A percentile compares a stretch with the other conserved stretches of the same genome.
Evolutionary conservation across 768 basidiomycete genomes (phyloP).

Genomic region (Tylopilus felleus): DNA sequence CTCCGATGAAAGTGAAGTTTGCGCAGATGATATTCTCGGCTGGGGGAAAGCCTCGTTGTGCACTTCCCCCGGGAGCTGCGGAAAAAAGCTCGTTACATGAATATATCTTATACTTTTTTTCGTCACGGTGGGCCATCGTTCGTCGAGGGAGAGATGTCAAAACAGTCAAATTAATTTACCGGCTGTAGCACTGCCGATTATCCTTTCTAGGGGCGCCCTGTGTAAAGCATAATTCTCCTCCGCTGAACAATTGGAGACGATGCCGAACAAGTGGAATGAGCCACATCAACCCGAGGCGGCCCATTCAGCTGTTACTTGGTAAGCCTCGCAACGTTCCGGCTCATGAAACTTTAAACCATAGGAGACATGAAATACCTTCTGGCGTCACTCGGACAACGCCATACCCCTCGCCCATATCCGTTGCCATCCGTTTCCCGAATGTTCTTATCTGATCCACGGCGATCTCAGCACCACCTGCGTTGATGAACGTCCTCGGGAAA

Average conservation of each 20-base stretch:
- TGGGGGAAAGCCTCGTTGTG: constrained; percentile 12
- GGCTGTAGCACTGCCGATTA: constrained; percentile 16
- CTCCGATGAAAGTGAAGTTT: constrained; percentile 12
- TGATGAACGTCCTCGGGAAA: constrained; percentile 34
- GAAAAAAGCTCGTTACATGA: constrained; percentile 5
- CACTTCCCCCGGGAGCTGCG: not conserved
- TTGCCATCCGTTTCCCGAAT: constrained; percentile 21
- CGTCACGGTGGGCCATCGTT: not conserved
- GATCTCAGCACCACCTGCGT: constrained; percentile 30
- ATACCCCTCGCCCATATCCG: constrained; percentile 32
- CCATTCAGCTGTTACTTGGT: constrained; percentile 47
- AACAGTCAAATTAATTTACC: constrained; percentile 10
- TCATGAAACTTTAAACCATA: constrained; percentile 49
- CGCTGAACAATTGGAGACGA: constrained; percentile 5
- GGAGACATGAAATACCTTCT: constrained; percentile 39
- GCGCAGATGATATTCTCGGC: constrained; percentile 3
- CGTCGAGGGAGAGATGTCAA: constrained; percentile 13
- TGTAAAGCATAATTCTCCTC: constrained; percentile 8
- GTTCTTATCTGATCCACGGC: constrained; percentile 36
- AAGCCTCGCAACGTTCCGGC: constrained; percentile 46
- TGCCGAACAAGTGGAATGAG: constrained; percentile 21
- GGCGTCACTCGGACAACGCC: constrained; percentile 16
- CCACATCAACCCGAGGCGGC: constrained; percentile 25
- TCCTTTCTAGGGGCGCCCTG: constrained; percentile 5
- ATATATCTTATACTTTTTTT: not conserved